These are phyloP conservation scores for Cyclostephanos tholiformis DNA, from an alignment of 108 stramenopile species.

Conservation along the genomic window DNA sequence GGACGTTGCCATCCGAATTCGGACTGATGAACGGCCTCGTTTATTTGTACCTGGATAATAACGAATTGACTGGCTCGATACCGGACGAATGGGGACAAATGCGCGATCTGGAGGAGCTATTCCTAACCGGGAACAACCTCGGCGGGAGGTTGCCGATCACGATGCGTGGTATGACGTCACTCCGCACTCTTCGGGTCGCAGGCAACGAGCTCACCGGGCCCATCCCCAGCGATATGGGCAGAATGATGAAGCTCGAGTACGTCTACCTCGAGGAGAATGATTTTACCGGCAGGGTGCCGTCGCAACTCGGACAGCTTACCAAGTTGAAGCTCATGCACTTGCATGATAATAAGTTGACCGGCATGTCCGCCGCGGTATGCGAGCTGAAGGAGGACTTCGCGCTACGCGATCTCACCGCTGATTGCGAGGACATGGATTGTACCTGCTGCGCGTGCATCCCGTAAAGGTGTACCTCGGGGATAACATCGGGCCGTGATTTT, in stretches of 20 bases:
- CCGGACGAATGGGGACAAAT: slow-evolving; percentile 52
- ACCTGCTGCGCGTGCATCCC: slow-evolving; percentile 26
- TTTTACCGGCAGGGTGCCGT: slow-evolving; percentile 24
- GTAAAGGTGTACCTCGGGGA: no score
- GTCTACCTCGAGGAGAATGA: slow-evolving; percentile 45
- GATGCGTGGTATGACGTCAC: slow-evolving; percentile 43
- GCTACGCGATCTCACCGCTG: slow-evolving; percentile 33
- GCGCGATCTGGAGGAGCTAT: slow-evolving; percentile 43
- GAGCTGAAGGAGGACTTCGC: slow-evolving; percentile 26
- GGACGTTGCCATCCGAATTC: slow-evolving; percentile 68
- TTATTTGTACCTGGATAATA: slow-evolving; percentile 41
- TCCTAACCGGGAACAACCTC: slow-evolving; percentile 59
- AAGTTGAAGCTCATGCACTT: slow-evolving; percentile 37
- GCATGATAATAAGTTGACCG: slow-evolving; percentile 33
- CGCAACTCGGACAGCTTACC: slow-evolving; percentile 35
- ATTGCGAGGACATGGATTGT: slow-evolving; percentile 29
- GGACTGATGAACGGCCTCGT: slow-evolving; percentile 45
- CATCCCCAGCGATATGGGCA: slow-evolving; percentile 46
- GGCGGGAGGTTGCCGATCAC: slow-evolving; percentile 33
- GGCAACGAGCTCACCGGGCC: slow-evolving; percentile 41
- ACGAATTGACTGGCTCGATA: slow-evolving; percentile 44
- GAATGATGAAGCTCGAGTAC: slow-evolving; percentile 45
- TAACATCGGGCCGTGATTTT: no score
- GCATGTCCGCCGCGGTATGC: slow-evolving; percentile 33
- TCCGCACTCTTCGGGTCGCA: slow-evolving; percentile 29